These are phyloP conservation scores for Blumeria hordei DNA, from an alignment of 2,329 filamentous ascomycete genomes.

Conservation along the genomic window DNA sequence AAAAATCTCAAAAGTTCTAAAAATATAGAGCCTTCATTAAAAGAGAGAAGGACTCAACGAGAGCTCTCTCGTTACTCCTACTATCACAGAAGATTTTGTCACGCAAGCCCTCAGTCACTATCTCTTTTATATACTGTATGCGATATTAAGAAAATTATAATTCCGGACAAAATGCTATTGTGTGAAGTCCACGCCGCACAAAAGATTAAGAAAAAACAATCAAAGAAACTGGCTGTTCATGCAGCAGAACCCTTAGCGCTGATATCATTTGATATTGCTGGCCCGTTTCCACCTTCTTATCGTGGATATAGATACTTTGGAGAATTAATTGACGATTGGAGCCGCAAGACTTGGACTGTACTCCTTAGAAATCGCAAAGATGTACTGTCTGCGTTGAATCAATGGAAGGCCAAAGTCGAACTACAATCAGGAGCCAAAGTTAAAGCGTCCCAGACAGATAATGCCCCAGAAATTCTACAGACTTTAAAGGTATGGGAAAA, in stretches of 20 bases:
- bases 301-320: not conserved
- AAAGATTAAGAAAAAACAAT: constrained; percentile 1
- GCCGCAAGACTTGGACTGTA: not conserved
- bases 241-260: not conserved
- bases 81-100: not conserved
- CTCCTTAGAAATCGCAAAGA: not conserved
- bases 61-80: not conserved
- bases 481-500: not conserved
- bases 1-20: not conserved
- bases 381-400: not conserved
- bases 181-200: not conserved
- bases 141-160: constrained; percentile 1
- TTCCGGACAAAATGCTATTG: not conserved
- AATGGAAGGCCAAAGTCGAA: not conserved
- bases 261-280: not conserved
- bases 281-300: not conserved
- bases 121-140: not conserved
- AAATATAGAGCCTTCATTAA: not conserved
- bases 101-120: not conserved
- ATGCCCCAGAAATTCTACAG: not conserved
- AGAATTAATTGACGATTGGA: not conserved
- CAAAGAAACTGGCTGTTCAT: not conserved
- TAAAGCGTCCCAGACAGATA: not conserved
- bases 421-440: not conserved
- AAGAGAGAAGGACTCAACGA: not conserved